Percentiles rank a stretch among this genome's conserved stretches.
Evolutionary conservation across 2,329 filamentous ascomycete species (phyloP).

Genomic region (Davidsoniella eucalypti): DNA sequence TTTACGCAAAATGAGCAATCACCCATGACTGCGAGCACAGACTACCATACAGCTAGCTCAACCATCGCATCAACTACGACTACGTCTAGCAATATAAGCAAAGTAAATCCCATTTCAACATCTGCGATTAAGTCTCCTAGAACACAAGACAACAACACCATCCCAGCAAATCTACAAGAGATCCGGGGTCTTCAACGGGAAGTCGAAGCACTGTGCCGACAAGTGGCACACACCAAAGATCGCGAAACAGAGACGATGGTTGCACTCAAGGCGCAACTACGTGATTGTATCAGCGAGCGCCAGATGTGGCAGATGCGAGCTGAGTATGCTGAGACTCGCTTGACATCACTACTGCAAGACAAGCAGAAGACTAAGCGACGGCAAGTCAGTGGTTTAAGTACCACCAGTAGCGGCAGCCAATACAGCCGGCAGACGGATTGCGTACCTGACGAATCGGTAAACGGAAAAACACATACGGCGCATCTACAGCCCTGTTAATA

Average conservation of each 20-base stretch:
- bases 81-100: too few relatives aligned
- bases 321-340: too few relatives aligned
- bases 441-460: too few relatives aligned
- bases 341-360: slow-evolving; percentile 4
- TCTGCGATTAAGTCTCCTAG: too few relatives aligned
- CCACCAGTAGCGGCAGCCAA: background rate
- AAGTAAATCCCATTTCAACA: too few relatives aligned
- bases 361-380: background rate
- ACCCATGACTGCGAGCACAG: too few relatives aligned
- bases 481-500: too few relatives aligned
- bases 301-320: slow-evolving; percentile 26
- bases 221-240: slow-evolving; percentile 3
- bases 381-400: background rate
- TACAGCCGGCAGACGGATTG: background rate
- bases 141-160: too few relatives aligned
- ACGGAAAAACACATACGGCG: too few relatives aligned
- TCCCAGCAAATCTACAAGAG: background rate
- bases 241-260: slow-evolving; percentile 3
- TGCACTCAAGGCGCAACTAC: slow-evolving; percentile 3
- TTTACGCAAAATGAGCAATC: too few relatives aligned
- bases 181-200: slow-evolving; percentile 4
- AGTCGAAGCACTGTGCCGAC: background rate
- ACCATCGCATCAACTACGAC: too few relatives aligned
- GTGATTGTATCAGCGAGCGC: slow-evolving; percentile 19
- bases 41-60: too few relatives aligned